Evolutionary conservation across 2,329 filamentous ascomycete species (phyloP).

Genomic region (Penicillium sp.): DNA sequence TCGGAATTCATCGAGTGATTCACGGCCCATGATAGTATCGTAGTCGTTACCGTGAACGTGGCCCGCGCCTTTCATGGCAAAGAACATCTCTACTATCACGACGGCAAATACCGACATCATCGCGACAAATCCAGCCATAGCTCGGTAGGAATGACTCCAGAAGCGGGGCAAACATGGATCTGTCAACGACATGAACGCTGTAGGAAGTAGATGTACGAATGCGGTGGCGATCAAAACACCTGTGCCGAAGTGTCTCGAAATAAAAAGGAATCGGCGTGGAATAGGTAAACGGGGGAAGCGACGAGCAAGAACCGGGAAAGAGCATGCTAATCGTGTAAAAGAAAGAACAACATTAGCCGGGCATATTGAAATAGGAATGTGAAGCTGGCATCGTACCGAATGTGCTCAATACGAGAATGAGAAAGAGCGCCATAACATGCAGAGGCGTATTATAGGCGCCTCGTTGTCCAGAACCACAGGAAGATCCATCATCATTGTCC

Average conservation of each 20-base stretch:
- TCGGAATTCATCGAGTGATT: slow-evolving; percentile 22
- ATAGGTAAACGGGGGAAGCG: slow-evolving; percentile 64
- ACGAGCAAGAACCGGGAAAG: slow-evolving; percentile 64
- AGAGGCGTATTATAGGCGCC: slow-evolving; percentile 66
- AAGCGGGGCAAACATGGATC: slow-evolving; percentile 73
- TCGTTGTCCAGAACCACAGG: slow-evolving; percentile 40
- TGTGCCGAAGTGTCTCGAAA: slow-evolving; percentile 63
- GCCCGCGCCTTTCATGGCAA: slow-evolving; percentile 71
- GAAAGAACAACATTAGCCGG: slow-evolving; percentile 11
- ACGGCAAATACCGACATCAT: slow-evolving; percentile 83
- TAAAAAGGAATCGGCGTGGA: slow-evolving; percentile 62
- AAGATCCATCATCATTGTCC: slow-evolving; percentile 25
- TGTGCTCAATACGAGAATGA: slow-evolving; percentile 63
- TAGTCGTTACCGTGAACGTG: slow-evolving; percentile 62
- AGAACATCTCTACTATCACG: slow-evolving; percentile 84
- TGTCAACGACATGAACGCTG: slow-evolving; percentile 64
- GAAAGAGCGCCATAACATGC: slow-evolving; percentile 69
- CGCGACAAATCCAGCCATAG: slow-evolving; percentile 78
- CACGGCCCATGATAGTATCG: slow-evolving; percentile 46
- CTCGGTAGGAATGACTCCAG: slow-evolving; percentile 78
- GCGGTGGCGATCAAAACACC: slow-evolving; percentile 62
- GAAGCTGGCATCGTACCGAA: slow-evolving; percentile 34
- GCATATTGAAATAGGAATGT: background rate
- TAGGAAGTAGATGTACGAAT: slow-evolving; percentile 65
- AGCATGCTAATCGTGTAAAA: slow-evolving; percentile 52